Percentiles rank a stretch among this genome's conserved stretches.
Evolutionary conservation across 1,284 basidiomycete genomes (phyloP).

Genomic region (Melanopsichium pennsylvanicum): DNA sequence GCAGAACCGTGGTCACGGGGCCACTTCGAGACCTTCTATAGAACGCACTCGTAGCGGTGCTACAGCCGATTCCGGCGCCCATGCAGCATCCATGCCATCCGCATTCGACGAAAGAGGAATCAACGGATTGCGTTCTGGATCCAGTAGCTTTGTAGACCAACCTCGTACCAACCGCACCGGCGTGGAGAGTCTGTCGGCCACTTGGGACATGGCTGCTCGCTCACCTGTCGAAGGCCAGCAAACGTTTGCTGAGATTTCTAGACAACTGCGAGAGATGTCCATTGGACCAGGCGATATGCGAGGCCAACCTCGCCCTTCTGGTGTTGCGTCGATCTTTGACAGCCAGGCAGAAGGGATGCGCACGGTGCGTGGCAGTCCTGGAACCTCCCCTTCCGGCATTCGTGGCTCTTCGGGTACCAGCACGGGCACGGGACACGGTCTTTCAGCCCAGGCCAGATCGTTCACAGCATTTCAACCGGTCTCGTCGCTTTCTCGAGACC

Average conservation of each 20-base stretch:
- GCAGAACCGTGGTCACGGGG: neutral
- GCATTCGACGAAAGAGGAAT: slow-evolving; percentile 20
- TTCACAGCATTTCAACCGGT: slow-evolving; percentile 23
- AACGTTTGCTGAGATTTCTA: slow-evolving; percentile 34
- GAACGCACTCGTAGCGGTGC: slow-evolving; percentile 20
- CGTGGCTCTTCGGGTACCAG: slow-evolving; percentile 4
- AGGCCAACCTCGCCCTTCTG: neutral
- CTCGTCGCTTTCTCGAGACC: slow-evolving; percentile 5
- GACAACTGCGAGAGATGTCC: slow-evolving; percentile 38
- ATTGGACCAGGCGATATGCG: slow-evolving; percentile 20
- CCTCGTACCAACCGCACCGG: slow-evolving; percentile 9
- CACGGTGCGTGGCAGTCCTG: slow-evolving; percentile 43
- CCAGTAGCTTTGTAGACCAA: slow-evolving; percentile 8
- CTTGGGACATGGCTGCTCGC: slow-evolving; percentile 36
- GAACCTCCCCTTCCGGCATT: slow-evolving; percentile 25
- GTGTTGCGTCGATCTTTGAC: slow-evolving; percentile 18
- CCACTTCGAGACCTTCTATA: neutral
- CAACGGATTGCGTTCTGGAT: slow-evolving; percentile 18
- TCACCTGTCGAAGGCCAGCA: slow-evolving; percentile 28
- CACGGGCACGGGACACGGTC: slow-evolving; percentile 3
- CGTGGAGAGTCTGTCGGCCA: slow-evolving; percentile 38
- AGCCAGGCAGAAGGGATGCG: slow-evolving; percentile 31
- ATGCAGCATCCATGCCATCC: slow-evolving; percentile 54
- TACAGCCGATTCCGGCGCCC: slow-evolving; percentile 19
- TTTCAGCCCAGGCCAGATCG: slow-evolving; percentile 38